phyloP scores from a whole-genome alignment of 805 yeast species.

The Tetrapisispora iriomotensis region DNA sequence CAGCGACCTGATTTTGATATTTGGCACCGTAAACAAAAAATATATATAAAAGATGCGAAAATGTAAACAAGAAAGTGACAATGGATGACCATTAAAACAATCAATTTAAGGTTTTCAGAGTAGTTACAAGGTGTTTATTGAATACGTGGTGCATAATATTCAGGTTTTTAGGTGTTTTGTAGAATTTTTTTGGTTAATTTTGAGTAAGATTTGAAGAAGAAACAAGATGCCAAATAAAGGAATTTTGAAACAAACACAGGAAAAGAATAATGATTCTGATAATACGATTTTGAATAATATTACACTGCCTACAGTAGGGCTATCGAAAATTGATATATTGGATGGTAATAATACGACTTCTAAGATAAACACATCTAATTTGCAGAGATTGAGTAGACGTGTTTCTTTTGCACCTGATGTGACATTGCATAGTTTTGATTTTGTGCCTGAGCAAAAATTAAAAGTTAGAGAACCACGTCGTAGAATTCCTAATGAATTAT shows the following conservation, averaged over 20 bases:
- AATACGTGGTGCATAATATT: too few relatives aligned
- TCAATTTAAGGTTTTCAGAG: too few relatives aligned
- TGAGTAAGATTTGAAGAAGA: too few relatives aligned
- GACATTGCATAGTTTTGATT: slow-evolving; percentile 48
- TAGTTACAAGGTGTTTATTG: too few relatives aligned
- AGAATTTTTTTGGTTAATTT: too few relatives aligned
- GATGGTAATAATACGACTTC: slow-evolving; percentile 27
- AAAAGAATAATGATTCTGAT: slow-evolving; percentile 1
- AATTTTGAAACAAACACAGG: slow-evolving; percentile 6
- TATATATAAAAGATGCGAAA: too few relatives aligned
- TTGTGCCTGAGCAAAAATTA: slow-evolving; percentile 21
- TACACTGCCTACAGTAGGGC: slow-evolving; percentile 5
- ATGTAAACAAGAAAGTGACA: too few relatives aligned
- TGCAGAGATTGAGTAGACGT: slow-evolving; percentile 32
- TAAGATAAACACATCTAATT: slow-evolving; percentile 13
- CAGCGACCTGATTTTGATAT: too few relatives aligned
- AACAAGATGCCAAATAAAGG: slow-evolving; percentile 7
- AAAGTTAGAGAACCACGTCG: slow-evolving; percentile 17
- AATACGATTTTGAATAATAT: slow-evolving; percentile 1
- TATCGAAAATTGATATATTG: slow-evolving; percentile 7
- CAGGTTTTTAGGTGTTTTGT: too few relatives aligned
- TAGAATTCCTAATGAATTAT: slow-evolving; percentile 1
- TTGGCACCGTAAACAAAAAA: too few relatives aligned
- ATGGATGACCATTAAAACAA: too few relatives aligned
- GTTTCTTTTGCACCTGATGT: slow-evolving; percentile 75